Conservation (phyloP, 1,284 basidiomycete species). For the Tilletia walkeri region DNA sequence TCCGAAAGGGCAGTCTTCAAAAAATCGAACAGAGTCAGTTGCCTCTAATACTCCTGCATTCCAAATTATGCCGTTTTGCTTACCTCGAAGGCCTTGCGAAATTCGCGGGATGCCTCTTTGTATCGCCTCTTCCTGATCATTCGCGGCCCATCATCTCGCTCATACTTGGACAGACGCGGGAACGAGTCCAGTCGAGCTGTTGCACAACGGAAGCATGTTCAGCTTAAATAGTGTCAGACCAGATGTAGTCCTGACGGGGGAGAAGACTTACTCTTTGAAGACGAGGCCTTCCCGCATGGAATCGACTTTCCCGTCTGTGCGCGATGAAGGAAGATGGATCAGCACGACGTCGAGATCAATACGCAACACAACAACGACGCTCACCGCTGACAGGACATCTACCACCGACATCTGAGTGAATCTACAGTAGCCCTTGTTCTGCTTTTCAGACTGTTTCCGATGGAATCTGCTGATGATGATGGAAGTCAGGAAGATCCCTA, state of each 20-base stretch:
- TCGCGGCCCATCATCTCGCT: slow-evolving; percentile 3
- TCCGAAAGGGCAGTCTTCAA: neutral
- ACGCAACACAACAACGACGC: neutral
- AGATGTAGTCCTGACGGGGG: neutral
- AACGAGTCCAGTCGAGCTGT: neutral
- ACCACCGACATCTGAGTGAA: neutral
- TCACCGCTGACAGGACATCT: slow-evolving; percentile 1
- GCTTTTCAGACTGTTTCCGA: too few relatives aligned
- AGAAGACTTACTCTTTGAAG: neutral
- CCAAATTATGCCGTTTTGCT: neutral
- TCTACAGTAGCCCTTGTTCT: too few relatives aligned
- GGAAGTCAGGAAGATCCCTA: too few relatives aligned
- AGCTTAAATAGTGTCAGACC: too few relatives aligned
- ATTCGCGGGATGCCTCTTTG: neutral
- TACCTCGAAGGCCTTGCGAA: neutral
- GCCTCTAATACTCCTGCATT: neutral
- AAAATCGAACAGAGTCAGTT: neutral
- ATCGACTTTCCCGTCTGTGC: slow-evolving; percentile 5
- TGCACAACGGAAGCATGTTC: neutral
- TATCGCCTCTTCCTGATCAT: neutral
- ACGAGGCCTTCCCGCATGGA: neutral
- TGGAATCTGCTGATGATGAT: too few relatives aligned
- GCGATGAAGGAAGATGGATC: neutral
- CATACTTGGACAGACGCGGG: neutral
- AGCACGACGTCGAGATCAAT: neutral